Base-by-base conservation (phyloP, 2,329 filamentous ascomycete species). In the Ophiostoma sp. region DNA sequence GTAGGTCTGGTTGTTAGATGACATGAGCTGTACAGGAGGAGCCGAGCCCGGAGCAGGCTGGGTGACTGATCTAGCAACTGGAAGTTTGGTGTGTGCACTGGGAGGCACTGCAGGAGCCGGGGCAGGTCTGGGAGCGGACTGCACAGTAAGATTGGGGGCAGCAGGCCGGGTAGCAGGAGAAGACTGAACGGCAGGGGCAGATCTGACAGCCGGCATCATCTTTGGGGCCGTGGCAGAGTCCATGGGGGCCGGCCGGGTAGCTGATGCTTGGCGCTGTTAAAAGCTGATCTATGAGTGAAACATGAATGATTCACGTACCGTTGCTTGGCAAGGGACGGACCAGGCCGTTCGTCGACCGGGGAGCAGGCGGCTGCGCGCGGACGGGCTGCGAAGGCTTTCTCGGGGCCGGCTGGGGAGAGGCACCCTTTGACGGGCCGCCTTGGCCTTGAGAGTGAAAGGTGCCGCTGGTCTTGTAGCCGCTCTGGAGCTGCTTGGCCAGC, bases 401-500 rank as follows among this genome's bases (percentile, higher is more conserved):
- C 60, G 60, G 4, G n/a, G 60, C 40, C 38, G 38, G 40, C 40
- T 4, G 16, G 8, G 40, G 9, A 16, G 60, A 44, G 62, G 8
- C 55, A 42, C 9, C 18, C 16, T 27, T 64, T 6, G 44, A 27
- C 27, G 27, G 27, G 14, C 18, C 11, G 16, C 40, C 16, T 16
- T 63, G 38, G 16, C 40, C 18, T 47, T 68, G 55, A 0, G 67
- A 41, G 16, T n/a, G 65, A 44, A 69, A 66, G 4, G 68, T 69
- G 18, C 71, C 71, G 44, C 63, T 70, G 14, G 47, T 36, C 5
- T 65, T 42, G 41, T 67, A 72, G 27, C 52, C 38, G 4, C 27
- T 66, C 11, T 68, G 71, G 5, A 72, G 67, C 47, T 71, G 55
- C 47, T 63, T 70, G n/a, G 71, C 71, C 11, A 71, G 12, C 4